Evolutionary conservation across 805 yeast genomes (phyloP), one percentile per base, ranked within the genome.

Genomic region (Zygoascus tannicola): DNA sequence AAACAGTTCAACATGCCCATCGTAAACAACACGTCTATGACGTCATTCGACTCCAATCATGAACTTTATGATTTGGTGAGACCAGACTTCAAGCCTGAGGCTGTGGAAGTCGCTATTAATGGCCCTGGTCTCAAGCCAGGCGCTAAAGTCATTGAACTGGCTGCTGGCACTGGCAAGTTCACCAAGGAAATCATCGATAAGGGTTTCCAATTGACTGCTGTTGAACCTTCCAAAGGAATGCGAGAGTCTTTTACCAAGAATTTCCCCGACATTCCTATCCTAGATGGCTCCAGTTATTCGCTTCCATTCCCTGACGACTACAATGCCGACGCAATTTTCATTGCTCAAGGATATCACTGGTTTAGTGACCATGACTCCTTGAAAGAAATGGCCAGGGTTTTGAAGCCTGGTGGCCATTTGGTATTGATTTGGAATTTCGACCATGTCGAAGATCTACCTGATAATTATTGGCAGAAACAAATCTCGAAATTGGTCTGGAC

Each of bases 271-370:
- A 48, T 75, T 5, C 54, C 61, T 21, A 48, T 61, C 19, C 46
- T 58, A 7, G 53, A 56, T 23, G 78, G 75, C 0, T 63, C 73
- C 4, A 66, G 75, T 18, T 73, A 73, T 50, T 49, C 60, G 1
- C 53, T 76, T n/a, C 80, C 81, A 1, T 48, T 70, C 1, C 62
- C 58, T 1, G 74, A 68, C 45, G 49, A 57, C 22, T 58, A 72
- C 0, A n/a, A 4, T 10, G 65, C 68, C 18, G 82, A 77, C 56
- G 69, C 71, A 0, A 60, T 78, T 1, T 62, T 76, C 7, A 59
- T 73, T 7, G 81, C 83, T 0, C 83, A 78, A 51, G 84, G 76
- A 0, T 78, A 73, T 56, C 84, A 78, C 50, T 78, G 84, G 84
- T 78, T 78, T 58, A 68, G 75, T n/a, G 77, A 75, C 51, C 37